These are phyloP conservation scores for Phaseolus lunatus DNA, from an alignment of 306 rosid species.

Conservation along the genomic window DNA sequence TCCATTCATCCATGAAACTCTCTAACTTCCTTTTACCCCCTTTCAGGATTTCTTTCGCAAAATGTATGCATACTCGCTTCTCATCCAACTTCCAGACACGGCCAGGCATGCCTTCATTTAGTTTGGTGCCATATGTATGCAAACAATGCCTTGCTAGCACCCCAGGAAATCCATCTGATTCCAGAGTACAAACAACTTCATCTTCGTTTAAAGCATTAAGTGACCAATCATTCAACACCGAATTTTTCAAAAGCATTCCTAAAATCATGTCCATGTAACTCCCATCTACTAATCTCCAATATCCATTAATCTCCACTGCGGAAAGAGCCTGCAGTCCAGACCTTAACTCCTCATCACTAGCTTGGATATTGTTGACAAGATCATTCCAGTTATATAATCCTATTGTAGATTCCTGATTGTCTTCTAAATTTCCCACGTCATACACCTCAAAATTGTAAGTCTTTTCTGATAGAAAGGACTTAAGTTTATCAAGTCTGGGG, in stretches of 20 bases:
- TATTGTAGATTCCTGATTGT: conserved; percentile 40
- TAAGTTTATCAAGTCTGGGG: conserved; percentile 93
- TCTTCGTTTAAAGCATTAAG: conserved; percentile 66
- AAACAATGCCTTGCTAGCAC: conserved; percentile 73
- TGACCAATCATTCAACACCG: conserved; percentile 82
- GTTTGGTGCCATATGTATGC: conserved; percentile 58
- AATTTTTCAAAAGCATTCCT: conserved; percentile 74
- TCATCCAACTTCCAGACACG: conserved; percentile 75
- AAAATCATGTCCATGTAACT: conserved; percentile 76
- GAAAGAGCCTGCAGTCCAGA: conserved; percentile 73
- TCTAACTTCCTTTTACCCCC: conserved; percentile 79
- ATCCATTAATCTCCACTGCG: conserved; percentile 75
- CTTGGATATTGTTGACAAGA: conserved; percentile 71
- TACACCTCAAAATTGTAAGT: conserved; percentile 64
- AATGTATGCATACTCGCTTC: conserved; percentile 74
- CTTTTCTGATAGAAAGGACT: conserved; percentile 65
- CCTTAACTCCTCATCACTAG: conserved; percentile 80
- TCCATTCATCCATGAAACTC: conserved; percentile 81
- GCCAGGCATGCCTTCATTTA: conserved; percentile 41
- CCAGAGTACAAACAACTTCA: conserved; percentile 62
- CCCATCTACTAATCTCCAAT: conserved; percentile 84
- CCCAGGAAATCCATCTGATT: conserved; percentile 73
- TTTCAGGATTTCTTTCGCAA: conserved; percentile 75
- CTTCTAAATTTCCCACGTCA: conserved; percentile 56
- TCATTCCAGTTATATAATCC: conserved; percentile 79